phyloP scores from a whole-genome alignment of 805 yeast genomes.

The Zygotorulaspora florentina region DNA sequence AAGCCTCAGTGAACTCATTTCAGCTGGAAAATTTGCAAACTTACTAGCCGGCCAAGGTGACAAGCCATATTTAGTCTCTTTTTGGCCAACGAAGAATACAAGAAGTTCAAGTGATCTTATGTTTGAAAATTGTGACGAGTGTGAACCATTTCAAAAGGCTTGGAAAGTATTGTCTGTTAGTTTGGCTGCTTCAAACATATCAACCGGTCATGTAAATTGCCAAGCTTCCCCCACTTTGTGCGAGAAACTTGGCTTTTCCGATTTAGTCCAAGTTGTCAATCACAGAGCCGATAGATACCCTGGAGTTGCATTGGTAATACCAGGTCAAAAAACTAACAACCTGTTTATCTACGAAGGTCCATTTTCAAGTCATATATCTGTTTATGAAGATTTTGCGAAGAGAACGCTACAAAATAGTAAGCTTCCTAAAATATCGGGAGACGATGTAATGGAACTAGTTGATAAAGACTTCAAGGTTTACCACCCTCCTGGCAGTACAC shows the following conservation, averaged over 20 bases:
- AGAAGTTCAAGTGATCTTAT: conserved; percentile 34
- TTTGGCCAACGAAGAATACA: conserved; percentile 57
- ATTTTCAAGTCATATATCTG: conserved; percentile 29
- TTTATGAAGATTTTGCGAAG: conserved; percentile 42
- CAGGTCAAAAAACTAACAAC: conserved; percentile 36
- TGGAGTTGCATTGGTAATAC: conserved; percentile 48
- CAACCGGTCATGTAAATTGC: conserved; percentile 60
- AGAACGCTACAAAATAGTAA: conserved; percentile 46
- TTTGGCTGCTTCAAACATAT: conserved; percentile 36
- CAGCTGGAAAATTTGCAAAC: conserved; percentile 42
- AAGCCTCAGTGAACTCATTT: conserved; percentile 40
- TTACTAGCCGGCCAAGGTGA: conserved; percentile 48
- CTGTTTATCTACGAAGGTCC: conserved; percentile 22
- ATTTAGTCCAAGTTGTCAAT: conserved; percentile 26
- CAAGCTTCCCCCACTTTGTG: conserved; percentile 48
- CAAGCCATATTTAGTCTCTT: conserved; percentile 54
- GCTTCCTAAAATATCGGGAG: conserved; percentile 32
- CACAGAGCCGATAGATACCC: conserved; percentile 35
- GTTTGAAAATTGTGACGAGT: conserved; percentile 45
- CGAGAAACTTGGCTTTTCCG: conserved; percentile 43
- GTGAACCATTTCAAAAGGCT: conserved; percentile 46
- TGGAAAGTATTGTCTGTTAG: conserved; percentile 59
- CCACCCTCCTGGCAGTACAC: conserved; percentile 12
- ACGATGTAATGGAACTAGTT: conserved; percentile 17
- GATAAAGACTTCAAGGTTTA: conserved; percentile 12